Evolutionary conservation across 345 rosid genomes (phyloP), one percentile per base, ranked within the genome.

Genomic region (Pelargonium nanum): DNA sequence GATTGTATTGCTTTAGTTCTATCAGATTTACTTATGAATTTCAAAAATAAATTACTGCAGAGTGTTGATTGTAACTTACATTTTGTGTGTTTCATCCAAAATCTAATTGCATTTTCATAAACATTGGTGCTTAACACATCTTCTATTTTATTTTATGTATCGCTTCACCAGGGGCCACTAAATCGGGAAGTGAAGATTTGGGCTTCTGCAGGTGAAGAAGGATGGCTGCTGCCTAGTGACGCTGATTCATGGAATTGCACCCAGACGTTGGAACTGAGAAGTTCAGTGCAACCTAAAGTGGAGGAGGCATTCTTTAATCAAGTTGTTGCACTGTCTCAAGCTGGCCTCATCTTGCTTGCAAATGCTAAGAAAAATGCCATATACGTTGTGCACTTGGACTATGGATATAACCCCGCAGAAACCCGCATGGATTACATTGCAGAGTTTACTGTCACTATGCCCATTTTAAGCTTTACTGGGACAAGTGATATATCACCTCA

Each of bases 311-410:
- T 86, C 74, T 86, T 85, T 60, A 88, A 91, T 71, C 98, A 88
- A 79, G 87, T 78, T 62, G 81, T 83, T 34, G 87, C 83, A n/a
- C 69, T 88, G 57, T 74, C 96, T 68, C 86, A 67, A 64, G 79
- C 80, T 50, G 90, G 92, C 40, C 75, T 91, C 57, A 67, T 88
- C 67, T 73, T 84, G 68, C 77, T 87, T 64, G 99, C 96, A 77
- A 93, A 89, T 74, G 96, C 94, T 2, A 87, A 87, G 79, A 85
- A 75, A 78, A 89, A 84, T 72, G 87, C 94, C 65, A 84, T 87
- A 53, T 89, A 89, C 75, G 88, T 78, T 4, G 78, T 89, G 62
- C 94, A 92, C 71, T 62, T 89, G 61, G 97, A 83, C 53, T 87
- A 84, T 73, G 99, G 96, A 57, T 75, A 82, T 70, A 77, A 73